These are phyloP conservation scores for Veloboletus limbatus DNA, from an alignment of 1,284 basidiomycete species.

Conservation along the genomic window DNA sequence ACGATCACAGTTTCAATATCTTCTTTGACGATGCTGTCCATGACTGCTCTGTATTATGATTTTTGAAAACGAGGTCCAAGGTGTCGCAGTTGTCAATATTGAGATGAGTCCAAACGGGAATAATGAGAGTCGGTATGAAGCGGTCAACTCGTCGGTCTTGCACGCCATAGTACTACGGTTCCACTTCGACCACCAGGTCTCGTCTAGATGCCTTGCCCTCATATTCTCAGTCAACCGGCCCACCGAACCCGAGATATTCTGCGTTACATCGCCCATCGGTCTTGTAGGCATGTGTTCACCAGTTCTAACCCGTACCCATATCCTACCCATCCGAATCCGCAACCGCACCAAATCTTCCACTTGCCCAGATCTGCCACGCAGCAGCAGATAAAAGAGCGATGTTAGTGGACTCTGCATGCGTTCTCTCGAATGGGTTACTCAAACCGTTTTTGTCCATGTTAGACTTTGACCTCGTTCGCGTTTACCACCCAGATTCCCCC, in stretches of 20 bases:
- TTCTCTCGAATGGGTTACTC: slow-evolving; percentile 1
- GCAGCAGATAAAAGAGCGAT: slow-evolving; percentile 60
- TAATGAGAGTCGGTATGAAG: too few relatives aligned
- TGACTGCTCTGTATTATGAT: neutral
- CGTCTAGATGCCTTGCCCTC: slow-evolving; percentile 8
- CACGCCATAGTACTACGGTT: neutral
- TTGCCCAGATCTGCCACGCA: slow-evolving; percentile 52
- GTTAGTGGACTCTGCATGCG: slow-evolving; percentile 39
- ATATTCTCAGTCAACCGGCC: slow-evolving; percentile 9
- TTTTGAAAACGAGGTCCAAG: too few relatives aligned
- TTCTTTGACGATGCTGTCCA: slow-evolving; percentile 1
- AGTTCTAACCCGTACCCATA: slow-evolving; percentile 50
- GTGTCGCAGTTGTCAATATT: too few relatives aligned
- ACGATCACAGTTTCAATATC: neutral
- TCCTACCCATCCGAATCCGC: slow-evolving; percentile 51
- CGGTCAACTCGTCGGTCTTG: too few relatives aligned
- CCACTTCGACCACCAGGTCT: neutral
- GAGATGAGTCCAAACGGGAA: too few relatives aligned
- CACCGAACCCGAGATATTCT: slow-evolving; percentile 10
- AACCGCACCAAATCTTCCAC: slow-evolving; percentile 71
- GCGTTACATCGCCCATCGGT: slow-evolving; percentile 3
- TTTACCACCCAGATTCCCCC: slow-evolving; percentile 68
- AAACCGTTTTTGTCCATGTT: neutral
- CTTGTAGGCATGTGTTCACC: slow-evolving; percentile 21
- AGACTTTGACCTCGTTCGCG: slow-evolving; percentile 72